Evolutionary conservation across 176 grass and related monocot genomes (phyloP).

Genomic region (Carex pumila): DNA sequence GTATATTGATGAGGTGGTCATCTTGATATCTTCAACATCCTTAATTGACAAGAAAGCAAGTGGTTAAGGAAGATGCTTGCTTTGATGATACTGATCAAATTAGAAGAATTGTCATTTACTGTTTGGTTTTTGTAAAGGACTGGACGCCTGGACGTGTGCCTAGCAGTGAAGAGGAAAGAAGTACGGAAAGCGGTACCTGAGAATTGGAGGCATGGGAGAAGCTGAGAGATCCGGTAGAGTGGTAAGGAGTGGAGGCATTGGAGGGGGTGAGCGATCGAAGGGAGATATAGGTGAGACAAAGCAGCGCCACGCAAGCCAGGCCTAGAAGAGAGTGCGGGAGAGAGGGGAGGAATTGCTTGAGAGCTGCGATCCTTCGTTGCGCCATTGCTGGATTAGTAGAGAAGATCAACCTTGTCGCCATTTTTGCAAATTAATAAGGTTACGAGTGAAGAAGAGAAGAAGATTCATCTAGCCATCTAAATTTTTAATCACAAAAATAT

Average conservation of each 20-base stretch:
- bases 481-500: no score
- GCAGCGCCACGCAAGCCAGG: background rate
- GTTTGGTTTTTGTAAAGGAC: background rate
- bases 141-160: background rate
- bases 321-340: background rate
- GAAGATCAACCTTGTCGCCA: background rate
- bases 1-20: slow-evolving; percentile 7
- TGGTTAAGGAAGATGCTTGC: background rate
- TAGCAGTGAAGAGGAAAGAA: background rate
- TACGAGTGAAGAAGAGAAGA: no score
- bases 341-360: background rate
- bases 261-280: slow-evolving; percentile 12
- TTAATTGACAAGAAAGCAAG: background rate
- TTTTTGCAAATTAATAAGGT: background rate
- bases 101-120: background rate
- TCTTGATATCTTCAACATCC: background rate
- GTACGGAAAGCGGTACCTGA: background rate
- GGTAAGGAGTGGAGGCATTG: background rate
- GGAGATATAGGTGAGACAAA: slow-evolving; percentile 19
- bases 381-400: background rate
- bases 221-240: background rate
- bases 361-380: slow-evolving; percentile 4
- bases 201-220: background rate
- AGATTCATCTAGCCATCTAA: no score
- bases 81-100: background rate